Evolutionary conservation across 805 yeast genomes (phyloP).

Genomic region (Kuraishia hungarica): DNA sequence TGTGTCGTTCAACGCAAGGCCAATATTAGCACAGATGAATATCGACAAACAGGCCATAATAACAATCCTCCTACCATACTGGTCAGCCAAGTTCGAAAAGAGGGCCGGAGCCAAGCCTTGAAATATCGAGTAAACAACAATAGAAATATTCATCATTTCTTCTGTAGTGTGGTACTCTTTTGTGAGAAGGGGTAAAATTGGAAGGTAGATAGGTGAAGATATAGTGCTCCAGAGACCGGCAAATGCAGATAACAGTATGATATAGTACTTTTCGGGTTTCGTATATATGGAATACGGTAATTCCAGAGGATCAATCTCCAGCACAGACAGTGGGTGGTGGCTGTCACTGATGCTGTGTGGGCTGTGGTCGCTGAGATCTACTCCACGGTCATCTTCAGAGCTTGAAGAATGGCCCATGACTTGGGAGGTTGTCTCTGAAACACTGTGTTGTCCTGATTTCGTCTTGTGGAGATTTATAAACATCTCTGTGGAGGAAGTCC

Average conservation of each 20-base stretch:
- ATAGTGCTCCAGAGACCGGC: slow-evolving; percentile 57
- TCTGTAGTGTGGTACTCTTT: slow-evolving; percentile 44
- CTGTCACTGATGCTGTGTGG: not conserved
- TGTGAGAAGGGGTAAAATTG: slow-evolving; percentile 57
- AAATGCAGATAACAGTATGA: slow-evolving; percentile 29
- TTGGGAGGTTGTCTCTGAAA: not conserved
- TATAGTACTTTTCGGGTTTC: slow-evolving; percentile 24
- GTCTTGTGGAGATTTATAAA: not conserved
- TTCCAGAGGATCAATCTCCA: not conserved
- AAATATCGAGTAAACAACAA: slow-evolving; percentile 65
- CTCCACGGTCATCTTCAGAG: not conserved
- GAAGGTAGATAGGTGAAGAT: slow-evolving; percentile 74
- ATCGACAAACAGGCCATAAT: slow-evolving; percentile 43
- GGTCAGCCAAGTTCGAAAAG: slow-evolving; percentile 62
- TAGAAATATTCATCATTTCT: slow-evolving; percentile 57
- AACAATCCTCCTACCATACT: slow-evolving; percentile 64
- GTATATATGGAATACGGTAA: slow-evolving; percentile 32
- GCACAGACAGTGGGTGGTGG: not conserved
- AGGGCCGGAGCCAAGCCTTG: slow-evolving; percentile 75
- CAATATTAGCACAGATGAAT: slow-evolving; percentile 56
- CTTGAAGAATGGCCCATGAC: not conserved
- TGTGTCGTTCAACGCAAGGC: slow-evolving; percentile 47
- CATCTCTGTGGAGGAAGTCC: not conserved
- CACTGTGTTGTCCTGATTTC: not conserved
- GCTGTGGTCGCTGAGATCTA: not conserved